Evolutionary conservation across 2,329 filamentous ascomycete genomes (phyloP).

Genomic region (Fusarium verrucosum): DNA sequence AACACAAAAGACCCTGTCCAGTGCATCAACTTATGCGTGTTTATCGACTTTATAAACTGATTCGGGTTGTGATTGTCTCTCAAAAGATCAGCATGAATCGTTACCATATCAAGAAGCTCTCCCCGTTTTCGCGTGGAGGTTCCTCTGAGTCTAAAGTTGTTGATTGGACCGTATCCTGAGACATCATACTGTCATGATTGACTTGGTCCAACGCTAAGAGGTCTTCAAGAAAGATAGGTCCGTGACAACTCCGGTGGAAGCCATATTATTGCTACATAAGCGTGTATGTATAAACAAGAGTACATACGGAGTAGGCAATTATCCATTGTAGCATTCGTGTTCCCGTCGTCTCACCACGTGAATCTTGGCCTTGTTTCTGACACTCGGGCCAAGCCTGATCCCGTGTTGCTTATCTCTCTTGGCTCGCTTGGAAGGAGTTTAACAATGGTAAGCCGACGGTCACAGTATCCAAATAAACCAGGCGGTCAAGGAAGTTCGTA

Average conservation of each 20-base stretch:
- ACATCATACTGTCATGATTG: background rate
- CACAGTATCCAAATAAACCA: background rate
- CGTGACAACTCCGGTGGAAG: background rate
- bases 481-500: background rate
- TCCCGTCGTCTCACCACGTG: background rate
- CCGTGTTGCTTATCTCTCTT: background rate
- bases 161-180: background rate
- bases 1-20: background rate
- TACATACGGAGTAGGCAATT: background rate
- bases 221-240: background rate
- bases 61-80: background rate
- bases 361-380: constrained; percentile 3
- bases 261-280: background rate
- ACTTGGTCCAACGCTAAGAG: background rate
- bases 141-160: background rate
- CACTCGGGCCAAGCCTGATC: constrained; percentile 4
- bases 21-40: background rate
- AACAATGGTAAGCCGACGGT: background rate
- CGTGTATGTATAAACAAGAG: background rate
- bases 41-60: background rate
- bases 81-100: background rate
- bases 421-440: background rate
- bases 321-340: background rate
- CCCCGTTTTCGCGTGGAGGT: background rate
- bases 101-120: fast-evolving